Percentiles rank a stretch among this genome's conserved stretches.
phyloP scores from a whole-genome alignment of 1,284 basidiomycete genomes.

The Apiotrichum siamense region DNA sequence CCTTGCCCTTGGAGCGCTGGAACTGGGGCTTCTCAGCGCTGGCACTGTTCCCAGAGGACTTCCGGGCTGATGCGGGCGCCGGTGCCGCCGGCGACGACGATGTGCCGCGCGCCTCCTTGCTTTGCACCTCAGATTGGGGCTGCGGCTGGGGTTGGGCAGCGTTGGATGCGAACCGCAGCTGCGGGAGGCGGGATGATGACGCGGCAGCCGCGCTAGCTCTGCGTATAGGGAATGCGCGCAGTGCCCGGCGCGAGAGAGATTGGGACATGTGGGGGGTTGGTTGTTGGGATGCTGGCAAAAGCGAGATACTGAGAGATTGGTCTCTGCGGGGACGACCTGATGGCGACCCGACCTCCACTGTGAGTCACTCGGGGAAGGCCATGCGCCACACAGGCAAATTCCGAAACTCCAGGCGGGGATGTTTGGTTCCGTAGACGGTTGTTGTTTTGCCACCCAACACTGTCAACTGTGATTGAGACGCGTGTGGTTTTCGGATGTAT shows the following conservation, averaged over 20 bases:
- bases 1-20: neutral
- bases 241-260: slow-evolving; percentile 3
- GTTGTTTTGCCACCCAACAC: neutral
- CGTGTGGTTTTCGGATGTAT: no score
- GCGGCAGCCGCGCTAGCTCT: neutral
- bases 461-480: no score
- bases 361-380: no score
- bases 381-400: neutral
- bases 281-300: neutral
- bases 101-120: no score
- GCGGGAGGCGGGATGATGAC: neutral
- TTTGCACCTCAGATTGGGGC: no score
- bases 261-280: neutral
- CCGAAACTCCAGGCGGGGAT: neutral
- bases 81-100: neutral
- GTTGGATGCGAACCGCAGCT: neutral
- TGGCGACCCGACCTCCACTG: no score
- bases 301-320: no score
- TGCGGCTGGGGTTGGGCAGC: neutral
- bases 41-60: no score
- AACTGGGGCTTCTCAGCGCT: neutral
- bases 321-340: no score
- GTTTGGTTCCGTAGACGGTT: neutral
- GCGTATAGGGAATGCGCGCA: neutral
- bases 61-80: neutral